These are phyloP conservation scores for Penicillium sp. DNA, from an alignment of 2,329 filamentous ascomycete species.

Conservation along the genomic window DNA sequence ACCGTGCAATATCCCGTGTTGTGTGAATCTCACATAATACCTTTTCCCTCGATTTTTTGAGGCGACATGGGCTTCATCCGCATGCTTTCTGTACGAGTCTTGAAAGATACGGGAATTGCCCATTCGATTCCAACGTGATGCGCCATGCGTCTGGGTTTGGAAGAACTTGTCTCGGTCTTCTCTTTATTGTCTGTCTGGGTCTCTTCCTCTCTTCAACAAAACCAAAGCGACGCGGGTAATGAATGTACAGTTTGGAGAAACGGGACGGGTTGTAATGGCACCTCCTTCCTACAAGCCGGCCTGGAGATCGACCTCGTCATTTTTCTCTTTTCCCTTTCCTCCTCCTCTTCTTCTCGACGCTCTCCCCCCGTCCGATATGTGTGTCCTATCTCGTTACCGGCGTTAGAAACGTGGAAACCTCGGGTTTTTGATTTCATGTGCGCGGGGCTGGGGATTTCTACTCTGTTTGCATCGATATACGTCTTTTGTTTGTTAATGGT, in stretches of 20 bases:
- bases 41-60: slow-evolving; percentile 12
- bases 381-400: slow-evolving; percentile 27
- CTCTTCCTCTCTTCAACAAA: slow-evolving; percentile 18
- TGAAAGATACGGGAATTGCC: slow-evolving; percentile 22
- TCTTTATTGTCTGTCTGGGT: slow-evolving; percentile 24
- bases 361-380: slow-evolving; percentile 20
- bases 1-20: slow-evolving; percentile 21
- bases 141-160: slow-evolving; percentile 18
- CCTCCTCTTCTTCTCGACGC: slow-evolving; percentile 13
- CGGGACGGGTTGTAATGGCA: slow-evolving; percentile 12
- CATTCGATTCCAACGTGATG: slow-evolving; percentile 3
- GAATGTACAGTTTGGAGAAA: slow-evolving; percentile 34
- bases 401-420: slow-evolving; percentile 29
- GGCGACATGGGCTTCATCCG: slow-evolving; percentile 23
- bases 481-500: slow-evolving; percentile 25
- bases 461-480: slow-evolving; percentile 32
- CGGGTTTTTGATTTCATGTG: slow-evolving; percentile 15
- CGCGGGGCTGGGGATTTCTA: slow-evolving; percentile 28
- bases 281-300: too few relatives aligned
- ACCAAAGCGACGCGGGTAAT: slow-evolving; percentile 32
- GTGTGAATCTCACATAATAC: slow-evolving; percentile 18
- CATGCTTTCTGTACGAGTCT: slow-evolving; percentile 9
- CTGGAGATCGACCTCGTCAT: slow-evolving; percentile 20
- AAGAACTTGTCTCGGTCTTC: slow-evolving; percentile 21
- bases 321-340: slow-evolving; percentile 15